Evolutionary conservation across 192 early-diverging fungal genomes (phyloP), one percentile per base, ranked within the genome.

Genomic region (Coemansia sp.): DNA sequence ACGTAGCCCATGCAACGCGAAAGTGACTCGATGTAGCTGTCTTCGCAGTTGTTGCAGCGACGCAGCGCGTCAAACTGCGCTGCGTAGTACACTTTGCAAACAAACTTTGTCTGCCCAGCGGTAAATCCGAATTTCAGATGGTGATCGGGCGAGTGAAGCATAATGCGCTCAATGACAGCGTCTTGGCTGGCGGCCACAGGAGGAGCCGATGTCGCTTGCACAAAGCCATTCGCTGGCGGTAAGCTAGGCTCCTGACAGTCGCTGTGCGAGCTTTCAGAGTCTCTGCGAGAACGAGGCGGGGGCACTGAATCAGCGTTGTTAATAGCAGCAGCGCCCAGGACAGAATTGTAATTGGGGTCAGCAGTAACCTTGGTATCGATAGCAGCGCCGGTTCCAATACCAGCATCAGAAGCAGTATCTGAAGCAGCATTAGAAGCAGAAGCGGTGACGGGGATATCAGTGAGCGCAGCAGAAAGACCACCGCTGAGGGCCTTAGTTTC

Each of bases 31-130:
- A 94, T 87, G 67, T 89, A 96, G 36, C 84, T 88, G 55, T 89
- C 88, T 30, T 94, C 92, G 55, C 91, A 90, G 7, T 91, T 93
- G 61, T 92, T 92, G 56, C 91, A 90, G 7, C 89, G 85, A 20
- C 96, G 85, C 56, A 98, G 68, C 0, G 89, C 91, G 75, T 96
- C 93, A 72, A 98, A 98, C 75, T 98, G 92, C 68, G 93, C 91
- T 10, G 93, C 88, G 74, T 89, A 98, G 72, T 91, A 96, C 10
- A 94, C 90, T 63, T 92, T 92, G 87, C 96, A 98, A 60, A 88
- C 84, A 54, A 97, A 85, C 64, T 87, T 88, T 8, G 91, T 90
- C 14, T 86, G 84, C 0, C 89, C 92, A 52, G 92, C 90, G 22
- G 86, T 83, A 49, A 93, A 93, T 30, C 87, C 83, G 34, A 79